Conservation (phyloP, 2,329 filamentous ascomycete species). For the Aspergillus glaucus region DNA sequence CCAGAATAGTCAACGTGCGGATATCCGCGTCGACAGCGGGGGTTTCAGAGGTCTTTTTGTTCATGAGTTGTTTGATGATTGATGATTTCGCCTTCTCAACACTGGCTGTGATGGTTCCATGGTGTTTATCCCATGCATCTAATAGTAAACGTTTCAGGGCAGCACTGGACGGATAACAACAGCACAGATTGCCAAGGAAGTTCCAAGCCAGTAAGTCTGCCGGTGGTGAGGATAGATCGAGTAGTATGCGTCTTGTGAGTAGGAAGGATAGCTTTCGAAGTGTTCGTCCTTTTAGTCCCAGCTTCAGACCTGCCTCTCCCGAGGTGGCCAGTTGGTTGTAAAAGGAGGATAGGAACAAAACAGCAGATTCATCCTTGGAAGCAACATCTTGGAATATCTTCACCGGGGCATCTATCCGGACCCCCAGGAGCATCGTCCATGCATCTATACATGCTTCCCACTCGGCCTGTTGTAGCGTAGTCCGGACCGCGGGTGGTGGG, state of each 20-base stretch:
- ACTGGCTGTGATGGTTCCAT: slow-evolving; percentile 26
- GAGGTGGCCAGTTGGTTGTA: slow-evolving; percentile 48
- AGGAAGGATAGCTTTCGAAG: slow-evolving; percentile 62
- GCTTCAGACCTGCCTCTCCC: slow-evolving; percentile 24
- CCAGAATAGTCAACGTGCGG: slow-evolving; percentile 33
- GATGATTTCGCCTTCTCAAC: slow-evolving; percentile 31
- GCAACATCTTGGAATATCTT: slow-evolving; percentile 50
- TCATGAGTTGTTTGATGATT: slow-evolving; percentile 26
- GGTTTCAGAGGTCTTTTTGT: slow-evolving; percentile 6
- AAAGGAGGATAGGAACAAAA: slow-evolving; percentile 61
- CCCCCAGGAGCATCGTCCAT: slow-evolving; percentile 63
- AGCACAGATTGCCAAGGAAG: slow-evolving; percentile 63
- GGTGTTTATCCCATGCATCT: slow-evolving; percentile 39
- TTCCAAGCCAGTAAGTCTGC: slow-evolving; percentile 54
- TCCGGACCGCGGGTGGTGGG: slow-evolving; percentile 62
- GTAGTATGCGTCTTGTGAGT: slow-evolving; percentile 54
- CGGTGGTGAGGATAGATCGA: slow-evolving; percentile 40
- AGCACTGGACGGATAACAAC: slow-evolving; percentile 59
- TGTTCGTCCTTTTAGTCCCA: slow-evolving; percentile 34
- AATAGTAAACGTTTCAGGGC: slow-evolving; percentile 49
- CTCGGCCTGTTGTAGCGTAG: slow-evolving; percentile 60
- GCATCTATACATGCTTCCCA: slow-evolving; percentile 73
- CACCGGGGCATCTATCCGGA: slow-evolving; percentile 56
- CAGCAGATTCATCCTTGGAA: slow-evolving; percentile 53
- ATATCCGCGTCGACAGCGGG: slow-evolving; percentile 21